Percentiles rank a stretch among this genome's conserved stretches.
These are phyloP conservation scores for Trichosporon faecale DNA, from an alignment of 1,284 basidiomycete species.

Conservation along the genomic window DNA sequence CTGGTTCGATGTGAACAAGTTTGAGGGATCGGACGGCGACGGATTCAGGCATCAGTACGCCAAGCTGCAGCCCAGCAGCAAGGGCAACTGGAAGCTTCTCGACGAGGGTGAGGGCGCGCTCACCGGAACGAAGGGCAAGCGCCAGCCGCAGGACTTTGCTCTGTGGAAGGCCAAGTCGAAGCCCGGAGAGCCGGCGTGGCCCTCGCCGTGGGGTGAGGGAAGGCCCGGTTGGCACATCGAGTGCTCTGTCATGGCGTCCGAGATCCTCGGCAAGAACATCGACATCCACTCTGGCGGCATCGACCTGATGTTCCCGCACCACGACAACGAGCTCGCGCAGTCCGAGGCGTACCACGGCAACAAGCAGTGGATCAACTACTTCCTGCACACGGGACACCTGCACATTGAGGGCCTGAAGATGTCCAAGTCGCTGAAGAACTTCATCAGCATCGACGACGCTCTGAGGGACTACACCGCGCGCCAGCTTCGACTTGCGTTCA, in stretches of 20 bases:
- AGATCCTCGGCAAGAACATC: conserved; percentile 85
- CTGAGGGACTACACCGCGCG: conserved; percentile 77
- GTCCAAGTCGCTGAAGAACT: conserved; percentile 99
- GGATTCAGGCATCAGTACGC: conserved; percentile 73
- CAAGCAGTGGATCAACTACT: conserved; percentile 96
- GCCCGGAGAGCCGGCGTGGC: conserved; percentile 96
- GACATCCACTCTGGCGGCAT: conserved; percentile 98
- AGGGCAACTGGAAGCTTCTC: conserved; percentile 83
- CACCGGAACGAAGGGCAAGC: conserved; percentile 62
- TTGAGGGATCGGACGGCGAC: conserved; percentile 64
- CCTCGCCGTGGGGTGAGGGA: conserved; percentile 93
- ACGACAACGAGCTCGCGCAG: conserved; percentile 98
- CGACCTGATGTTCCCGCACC: conserved; percentile 97
- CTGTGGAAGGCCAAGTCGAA: conserved; percentile 93
- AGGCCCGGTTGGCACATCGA: conserved; percentile 99
- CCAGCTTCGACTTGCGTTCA: conserved; percentile 90
- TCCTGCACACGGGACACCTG: conserved; percentile 95
- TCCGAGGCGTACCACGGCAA: conserved; percentile 94
- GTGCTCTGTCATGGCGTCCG: conserved; percentile 98
- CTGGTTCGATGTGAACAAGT: conserved; percentile 89
- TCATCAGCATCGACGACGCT: conserved; percentile 96
- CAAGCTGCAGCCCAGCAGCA: conserved; percentile 94
- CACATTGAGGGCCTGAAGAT: conserved; percentile 99
- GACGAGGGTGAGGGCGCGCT: conserved; percentile 92
- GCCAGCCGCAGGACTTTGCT: conserved; percentile 75